These are phyloP conservation scores for Exophiala bonariae DNA, from an alignment of 2,329 filamentous ascomycete genomes.

Conservation along the genomic window DNA sequence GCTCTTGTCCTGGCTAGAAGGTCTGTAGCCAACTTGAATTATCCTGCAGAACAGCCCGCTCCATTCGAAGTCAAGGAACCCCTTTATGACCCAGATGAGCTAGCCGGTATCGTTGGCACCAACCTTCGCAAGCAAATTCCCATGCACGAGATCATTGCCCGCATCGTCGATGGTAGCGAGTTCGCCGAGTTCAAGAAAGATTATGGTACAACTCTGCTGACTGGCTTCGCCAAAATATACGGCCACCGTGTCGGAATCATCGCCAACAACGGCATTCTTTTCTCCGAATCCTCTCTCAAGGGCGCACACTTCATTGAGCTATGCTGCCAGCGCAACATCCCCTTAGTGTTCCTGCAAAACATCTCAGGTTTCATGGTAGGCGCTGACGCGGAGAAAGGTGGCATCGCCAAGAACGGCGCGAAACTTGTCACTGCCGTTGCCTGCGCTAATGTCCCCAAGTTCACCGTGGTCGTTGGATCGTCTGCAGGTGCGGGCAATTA, in stretches of 20 bases:
- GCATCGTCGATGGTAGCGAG: conserved; percentile 85
- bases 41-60: conserved; percentile 57
- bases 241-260: conserved; percentile 89
- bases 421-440: conserved; percentile 95
- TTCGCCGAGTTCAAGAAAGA: conserved; percentile 94
- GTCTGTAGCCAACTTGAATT: conserved; percentile 87
- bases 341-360: conserved; percentile 92
- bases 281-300: conserved; percentile 85
- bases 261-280: conserved; percentile 94
- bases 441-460: conserved; percentile 92
- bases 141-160: conserved; percentile 86
- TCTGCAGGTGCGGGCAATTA: conserved; percentile 96
- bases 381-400: conserved; percentile 83
- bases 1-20: conserved; percentile 82
- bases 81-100: conserved; percentile 74
- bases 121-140: conserved; percentile 84
- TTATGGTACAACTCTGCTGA: conserved; percentile 86
- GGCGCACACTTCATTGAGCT: conserved; percentile 97
- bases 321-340: conserved; percentile 84
- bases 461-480: conserved; percentile 92
- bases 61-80: conserved; percentile 65
- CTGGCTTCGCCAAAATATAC: conserved; percentile 86
- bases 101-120: conserved; percentile 84
- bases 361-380: conserved; percentile 99
- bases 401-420: conserved; percentile 96